These are phyloP conservation scores for Bonnemaisonia californica DNA, from an alignment of 31 red algal genomes.

Conservation along the genomic window DNA sequence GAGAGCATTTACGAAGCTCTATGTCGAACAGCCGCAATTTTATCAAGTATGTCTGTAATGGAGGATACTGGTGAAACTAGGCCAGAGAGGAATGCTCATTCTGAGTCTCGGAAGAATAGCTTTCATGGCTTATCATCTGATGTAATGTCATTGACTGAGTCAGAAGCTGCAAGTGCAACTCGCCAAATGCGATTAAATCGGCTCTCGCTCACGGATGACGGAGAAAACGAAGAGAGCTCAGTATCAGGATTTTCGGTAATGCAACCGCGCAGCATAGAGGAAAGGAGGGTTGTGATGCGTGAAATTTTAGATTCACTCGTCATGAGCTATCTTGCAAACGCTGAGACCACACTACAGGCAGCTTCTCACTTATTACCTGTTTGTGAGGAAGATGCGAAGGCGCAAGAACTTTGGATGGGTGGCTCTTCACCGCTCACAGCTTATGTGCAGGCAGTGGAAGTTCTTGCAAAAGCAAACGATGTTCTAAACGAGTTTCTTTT, in stretches of 20 bases:
- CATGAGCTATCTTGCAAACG: conserved; percentile 51
- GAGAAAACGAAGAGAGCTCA: background rate
- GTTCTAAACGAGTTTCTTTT: conserved; percentile 37
- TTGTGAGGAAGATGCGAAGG: conserved; percentile 41
- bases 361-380: conserved; percentile 50
- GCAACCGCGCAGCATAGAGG: background rate
- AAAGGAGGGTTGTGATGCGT: conserved; percentile 11
- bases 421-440: conserved; percentile 44
- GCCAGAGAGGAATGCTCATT: background rate
- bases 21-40: conserved; percentile 26
- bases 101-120: background rate
- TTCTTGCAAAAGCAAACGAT: conserved; percentile 33
- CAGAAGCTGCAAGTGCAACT: background rate
- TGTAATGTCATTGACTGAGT: background rate
- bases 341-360: conserved; percentile 59
- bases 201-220: background rate
- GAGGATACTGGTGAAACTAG: background rate
- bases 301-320: conserved; percentile 42
- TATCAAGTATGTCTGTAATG: background rate
- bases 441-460: conserved; percentile 54
- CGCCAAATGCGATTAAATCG: background rate
- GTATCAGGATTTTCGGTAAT: background rate
- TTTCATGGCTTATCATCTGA: background rate
- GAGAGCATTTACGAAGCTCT: conserved; percentile 41
- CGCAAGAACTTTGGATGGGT: conserved; percentile 29